These are phyloP conservation scores for Aspergillus texensis DNA, from an alignment of 2,329 filamentous ascomycete species.

Conservation along the genomic window DNA sequence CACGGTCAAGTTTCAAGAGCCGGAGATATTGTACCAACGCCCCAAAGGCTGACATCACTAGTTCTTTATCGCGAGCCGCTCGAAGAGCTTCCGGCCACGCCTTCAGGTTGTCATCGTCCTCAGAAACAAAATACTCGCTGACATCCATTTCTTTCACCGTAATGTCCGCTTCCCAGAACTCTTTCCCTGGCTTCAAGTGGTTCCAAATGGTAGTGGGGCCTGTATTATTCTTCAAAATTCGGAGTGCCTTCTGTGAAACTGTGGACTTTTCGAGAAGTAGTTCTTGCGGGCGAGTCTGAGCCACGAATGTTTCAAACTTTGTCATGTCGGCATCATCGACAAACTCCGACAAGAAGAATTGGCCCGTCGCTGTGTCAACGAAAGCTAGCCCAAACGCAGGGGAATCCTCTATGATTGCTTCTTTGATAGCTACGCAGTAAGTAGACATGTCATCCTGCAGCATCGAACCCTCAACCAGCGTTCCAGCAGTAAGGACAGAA, in stretches of 20 bases:
- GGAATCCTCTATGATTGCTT: constrained; percentile 67
- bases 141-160: constrained; percentile 79
- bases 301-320: constrained; percentile 95
- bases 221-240: constrained; percentile 96
- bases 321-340: constrained; percentile 90
- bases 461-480: constrained; percentile 94
- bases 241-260: constrained; percentile 83
- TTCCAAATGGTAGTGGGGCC: constrained; percentile 94
- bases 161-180: constrained; percentile 88
- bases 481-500: constrained; percentile 88
- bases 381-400: constrained; percentile 91
- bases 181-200: constrained; percentile 78
- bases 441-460: constrained; percentile 97
- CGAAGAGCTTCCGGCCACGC: constrained; percentile 78
- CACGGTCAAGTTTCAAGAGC: constrained; percentile 83
- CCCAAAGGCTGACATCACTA: constrained; percentile 88
- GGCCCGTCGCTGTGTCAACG: constrained; percentile 91
- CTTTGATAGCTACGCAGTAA: constrained; percentile 94
- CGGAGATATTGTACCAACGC: constrained; percentile 85
- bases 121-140: constrained; percentile 73
- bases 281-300: constrained; percentile 87
- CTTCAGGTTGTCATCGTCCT: constrained; percentile 60
- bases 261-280: constrained; percentile 84
- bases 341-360: constrained; percentile 92
- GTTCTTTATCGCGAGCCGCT: constrained; percentile 73